phyloP scores from a whole-genome alignment of 2,329 filamentous ascomycete species.

The Trichocomaceae sp. region DNA sequence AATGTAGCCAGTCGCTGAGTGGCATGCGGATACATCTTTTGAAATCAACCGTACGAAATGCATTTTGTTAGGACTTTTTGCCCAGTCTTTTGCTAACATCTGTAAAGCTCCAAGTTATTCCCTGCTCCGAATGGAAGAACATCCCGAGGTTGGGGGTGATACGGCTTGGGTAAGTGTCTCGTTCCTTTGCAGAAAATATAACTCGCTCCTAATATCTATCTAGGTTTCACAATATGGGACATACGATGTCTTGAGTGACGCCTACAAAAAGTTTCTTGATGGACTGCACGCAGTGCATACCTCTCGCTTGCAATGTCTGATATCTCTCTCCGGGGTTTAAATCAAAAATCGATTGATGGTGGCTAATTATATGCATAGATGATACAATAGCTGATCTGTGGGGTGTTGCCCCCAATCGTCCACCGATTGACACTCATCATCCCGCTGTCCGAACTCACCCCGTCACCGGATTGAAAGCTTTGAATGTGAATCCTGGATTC shows the following conservation, averaged over 20 bases:
- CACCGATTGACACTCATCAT: constrained; percentile 45
- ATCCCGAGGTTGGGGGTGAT: constrained; percentile 43
- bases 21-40: constrained; percentile 47
- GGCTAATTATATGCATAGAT: constrained; percentile 35
- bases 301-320: constrained; percentile 36
- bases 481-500: constrained; percentile 44
- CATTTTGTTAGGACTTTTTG: neutral
- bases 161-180: constrained; percentile 38
- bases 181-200: neutral
- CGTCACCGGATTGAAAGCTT: constrained; percentile 42
- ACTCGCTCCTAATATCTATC: neutral
- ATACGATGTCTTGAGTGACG: constrained; percentile 41
- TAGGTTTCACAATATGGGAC: constrained; percentile 40
- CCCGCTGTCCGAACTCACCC: constrained; percentile 47
- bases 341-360: constrained; percentile 52
- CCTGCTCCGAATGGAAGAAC: constrained; percentile 47
- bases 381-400: constrained; percentile 44
- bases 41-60: constrained; percentile 40
- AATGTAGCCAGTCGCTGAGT: constrained; percentile 36
- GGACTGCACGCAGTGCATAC: constrained; percentile 43
- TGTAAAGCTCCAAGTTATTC: constrained; percentile 43
- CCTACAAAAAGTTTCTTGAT: constrained; percentile 39
- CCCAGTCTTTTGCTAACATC: neutral
- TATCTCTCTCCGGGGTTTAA: neutral
- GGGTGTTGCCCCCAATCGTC: constrained; percentile 36